Conservation (phyloP, 345 rosid genomes). For the Citrus glauca region DNA sequence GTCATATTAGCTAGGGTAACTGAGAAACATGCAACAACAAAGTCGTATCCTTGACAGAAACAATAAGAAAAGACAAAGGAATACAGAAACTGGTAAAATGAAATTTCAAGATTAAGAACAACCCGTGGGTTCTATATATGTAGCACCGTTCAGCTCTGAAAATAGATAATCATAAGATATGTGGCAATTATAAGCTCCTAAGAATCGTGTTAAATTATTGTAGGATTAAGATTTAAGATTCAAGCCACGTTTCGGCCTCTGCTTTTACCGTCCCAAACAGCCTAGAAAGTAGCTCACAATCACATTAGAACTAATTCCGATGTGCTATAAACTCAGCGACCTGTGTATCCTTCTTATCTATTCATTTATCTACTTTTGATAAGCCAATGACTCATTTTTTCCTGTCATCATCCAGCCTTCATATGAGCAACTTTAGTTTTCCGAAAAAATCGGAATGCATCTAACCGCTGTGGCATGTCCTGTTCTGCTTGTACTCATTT, state of each 20-base stretch:
- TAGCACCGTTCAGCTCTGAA: neutral
- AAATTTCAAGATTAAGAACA: neutral
- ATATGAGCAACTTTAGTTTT: neutral
- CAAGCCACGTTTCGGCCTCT: neutral
- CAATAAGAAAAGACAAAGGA: neutral
- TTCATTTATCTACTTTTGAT: neutral
- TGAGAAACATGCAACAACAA: neutral
- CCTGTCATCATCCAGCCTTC: neutral
- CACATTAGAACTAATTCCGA: neutral
- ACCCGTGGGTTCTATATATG: neutral
- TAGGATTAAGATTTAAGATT: neutral
- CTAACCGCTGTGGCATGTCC: neutral
- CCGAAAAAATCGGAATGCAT: slow-evolving; percentile 5
- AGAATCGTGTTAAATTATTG: neutral
- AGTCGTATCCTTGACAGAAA: neutral
- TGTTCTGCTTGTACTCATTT: slow-evolving; percentile 13
- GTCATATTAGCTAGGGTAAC: neutral
- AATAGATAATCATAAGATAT: neutral
- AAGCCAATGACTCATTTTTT: neutral
- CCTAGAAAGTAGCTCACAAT: slow-evolving; percentile 10
- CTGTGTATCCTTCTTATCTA: neutral
- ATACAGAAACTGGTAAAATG: neutral
- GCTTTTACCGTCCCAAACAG: neutral
- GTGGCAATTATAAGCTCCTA: too few species aligned
- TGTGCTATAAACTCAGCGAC: neutral